Percentiles rank a stretch among this genome's conserved stretches.
These are phyloP conservation scores for Penicillium malachiteum DNA, from an alignment of 495 filamentous ascomycete species.

Conservation along the genomic window DNA sequence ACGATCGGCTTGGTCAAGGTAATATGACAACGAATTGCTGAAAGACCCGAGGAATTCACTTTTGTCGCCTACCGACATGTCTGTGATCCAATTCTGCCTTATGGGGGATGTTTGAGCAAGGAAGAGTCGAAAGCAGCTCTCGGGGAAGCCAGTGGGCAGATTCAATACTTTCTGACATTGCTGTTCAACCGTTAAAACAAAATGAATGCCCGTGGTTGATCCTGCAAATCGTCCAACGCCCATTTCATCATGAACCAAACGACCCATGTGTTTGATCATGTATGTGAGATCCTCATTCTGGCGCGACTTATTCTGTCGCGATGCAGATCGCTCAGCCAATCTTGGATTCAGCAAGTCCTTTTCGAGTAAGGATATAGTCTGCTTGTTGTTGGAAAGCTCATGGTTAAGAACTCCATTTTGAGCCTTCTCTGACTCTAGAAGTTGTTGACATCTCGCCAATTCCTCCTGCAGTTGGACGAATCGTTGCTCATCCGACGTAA, in stretches of 20 bases:
- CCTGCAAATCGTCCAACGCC: constrained; percentile 10
- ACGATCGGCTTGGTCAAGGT: constrained; percentile 6
- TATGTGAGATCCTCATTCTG: constrained; percentile 2
- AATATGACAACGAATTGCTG: neutral
- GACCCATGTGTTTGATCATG: constrained; percentile 15
- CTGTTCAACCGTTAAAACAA: constrained; percentile 9
- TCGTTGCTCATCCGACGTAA: constrained; percentile 2
- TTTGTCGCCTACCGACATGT: no score
- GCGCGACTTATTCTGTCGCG: neutral
- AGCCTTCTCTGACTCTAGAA: constrained; percentile 2
- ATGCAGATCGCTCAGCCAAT: neutral
- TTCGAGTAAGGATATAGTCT: neutral
- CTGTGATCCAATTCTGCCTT: no score
- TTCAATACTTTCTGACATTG: constrained; percentile 6
- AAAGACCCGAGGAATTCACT: neutral
- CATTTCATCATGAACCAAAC: constrained; percentile 10
- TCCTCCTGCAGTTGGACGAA: constrained; percentile 5
- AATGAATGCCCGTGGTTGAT: constrained; percentile 17
- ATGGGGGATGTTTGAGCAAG: neutral
- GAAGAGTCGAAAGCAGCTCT: constrained; percentile 9
- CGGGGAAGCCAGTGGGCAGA: constrained; percentile 6
- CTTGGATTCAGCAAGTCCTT: neutral
- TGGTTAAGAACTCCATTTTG: neutral
- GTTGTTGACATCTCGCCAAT: constrained; percentile 4
- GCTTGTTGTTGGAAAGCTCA: neutral